These are phyloP conservation scores for Colletotrichum tofieldiae DNA, from an alignment of 2,329 filamentous ascomycete species.

Conservation along the genomic window DNA sequence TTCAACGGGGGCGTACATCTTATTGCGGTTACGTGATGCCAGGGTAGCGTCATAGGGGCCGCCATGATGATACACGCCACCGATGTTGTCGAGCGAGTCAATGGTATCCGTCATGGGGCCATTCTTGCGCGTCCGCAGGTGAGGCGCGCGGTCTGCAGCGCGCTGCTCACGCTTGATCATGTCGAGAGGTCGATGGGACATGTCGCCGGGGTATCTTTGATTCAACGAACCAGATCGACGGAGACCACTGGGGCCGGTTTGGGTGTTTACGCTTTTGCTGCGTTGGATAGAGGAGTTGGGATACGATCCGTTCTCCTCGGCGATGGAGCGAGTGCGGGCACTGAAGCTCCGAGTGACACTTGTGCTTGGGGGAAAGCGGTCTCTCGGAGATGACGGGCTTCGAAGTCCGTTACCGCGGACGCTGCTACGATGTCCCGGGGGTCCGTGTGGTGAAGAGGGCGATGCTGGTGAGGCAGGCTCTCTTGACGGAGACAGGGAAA, in stretches of 20 bases:
- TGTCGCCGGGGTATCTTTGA: constrained; percentile 75
- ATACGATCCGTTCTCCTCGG: constrained; percentile 9
- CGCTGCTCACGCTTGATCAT: constrained; percentile 75
- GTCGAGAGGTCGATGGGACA: constrained; percentile 77
- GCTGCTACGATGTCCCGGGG: constrained; percentile 46
- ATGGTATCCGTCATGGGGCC: constrained; percentile 83
- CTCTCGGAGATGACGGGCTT: constrained; percentile 43
- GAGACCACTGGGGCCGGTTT: constrained; percentile 35
- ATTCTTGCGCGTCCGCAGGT: constrained; percentile 76
- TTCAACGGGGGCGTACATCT: constrained; percentile 78
- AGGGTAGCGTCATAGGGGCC: constrained; percentile 91
- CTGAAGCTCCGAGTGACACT: constrained; percentile 53
- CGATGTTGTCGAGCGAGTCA: constrained; percentile 82
- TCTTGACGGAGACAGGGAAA: constrained; percentile 47
- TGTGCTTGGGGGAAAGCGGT: constrained; percentile 47
- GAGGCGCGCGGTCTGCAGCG: constrained; percentile 76
- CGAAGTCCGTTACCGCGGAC: constrained; percentile 50
- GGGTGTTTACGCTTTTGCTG: constrained; percentile 41
- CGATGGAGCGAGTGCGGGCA: constrained; percentile 33
- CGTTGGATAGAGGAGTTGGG: constrained; percentile 12
- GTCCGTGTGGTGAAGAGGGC: constrained; percentile 44
- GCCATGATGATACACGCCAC: constrained; percentile 85
- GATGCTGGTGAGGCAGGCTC: constrained; percentile 36
- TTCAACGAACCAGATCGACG: constrained; percentile 62
- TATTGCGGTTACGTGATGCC: constrained; percentile 78